Evolutionary conservation across 768 basidiomycete species (phyloP).

Genomic region (Pholiota microspora): DNA sequence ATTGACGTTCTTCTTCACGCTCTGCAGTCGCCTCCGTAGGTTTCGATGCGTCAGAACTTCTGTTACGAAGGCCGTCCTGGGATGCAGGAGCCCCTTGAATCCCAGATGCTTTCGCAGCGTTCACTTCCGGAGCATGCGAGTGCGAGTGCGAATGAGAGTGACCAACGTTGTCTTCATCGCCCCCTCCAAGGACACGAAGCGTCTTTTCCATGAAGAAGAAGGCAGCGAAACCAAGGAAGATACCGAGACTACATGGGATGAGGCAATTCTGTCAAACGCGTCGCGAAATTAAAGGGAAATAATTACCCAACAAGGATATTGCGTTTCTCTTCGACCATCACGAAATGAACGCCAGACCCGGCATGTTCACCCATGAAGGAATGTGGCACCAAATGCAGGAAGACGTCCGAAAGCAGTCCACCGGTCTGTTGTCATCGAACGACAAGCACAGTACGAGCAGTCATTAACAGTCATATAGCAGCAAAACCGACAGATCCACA

Average conservation of each 20-base stretch:
- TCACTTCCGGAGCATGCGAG: slow-evolving; percentile 29
- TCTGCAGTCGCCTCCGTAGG: slow-evolving; percentile 16
- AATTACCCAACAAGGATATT: slow-evolving; percentile 87
- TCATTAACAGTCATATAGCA: background rate
- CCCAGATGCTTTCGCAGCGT: slow-evolving; percentile 44
- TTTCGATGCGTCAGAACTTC: slow-evolving; percentile 35
- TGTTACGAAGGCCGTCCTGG: slow-evolving; percentile 48
- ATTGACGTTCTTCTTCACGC: slow-evolving; percentile 24
- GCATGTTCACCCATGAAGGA: slow-evolving; percentile 89
- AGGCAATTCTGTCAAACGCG: background rate
- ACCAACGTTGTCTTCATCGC: slow-evolving; percentile 53
- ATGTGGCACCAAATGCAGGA: slow-evolving; percentile 89
- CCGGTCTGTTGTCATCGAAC: slow-evolving; percentile 56
- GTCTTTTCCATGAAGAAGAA: slow-evolving; percentile 96
- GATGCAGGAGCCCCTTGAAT: slow-evolving; percentile 33
- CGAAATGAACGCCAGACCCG: slow-evolving; percentile 66
- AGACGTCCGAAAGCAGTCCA: slow-evolving; percentile 89
- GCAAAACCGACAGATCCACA: slow-evolving; percentile 23
- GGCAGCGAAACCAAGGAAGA: slow-evolving; percentile 83
- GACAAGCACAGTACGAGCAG: slow-evolving; percentile 11
- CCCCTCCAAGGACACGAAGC: slow-evolving; percentile 72
- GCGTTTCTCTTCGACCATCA: slow-evolving; percentile 87
- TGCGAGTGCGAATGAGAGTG: slow-evolving; percentile 62
- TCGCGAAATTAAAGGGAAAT: background rate
- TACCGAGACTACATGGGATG: slow-evolving; percentile 52